Conservation (phyloP, 192 early-diverging fungal species). For the Coemansia sp. region DNA sequence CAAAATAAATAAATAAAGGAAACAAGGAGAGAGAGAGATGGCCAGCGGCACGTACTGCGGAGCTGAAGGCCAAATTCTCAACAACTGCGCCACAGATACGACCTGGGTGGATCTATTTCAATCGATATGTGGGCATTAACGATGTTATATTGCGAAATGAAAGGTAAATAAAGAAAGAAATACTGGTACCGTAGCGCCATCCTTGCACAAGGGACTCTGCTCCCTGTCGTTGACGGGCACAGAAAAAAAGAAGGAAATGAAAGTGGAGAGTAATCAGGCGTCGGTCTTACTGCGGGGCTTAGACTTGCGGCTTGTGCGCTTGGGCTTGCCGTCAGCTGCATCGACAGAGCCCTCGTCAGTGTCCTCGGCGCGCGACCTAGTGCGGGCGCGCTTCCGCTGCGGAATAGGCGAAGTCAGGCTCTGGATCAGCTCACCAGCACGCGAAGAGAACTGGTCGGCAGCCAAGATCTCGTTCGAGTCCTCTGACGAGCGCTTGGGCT, state of each 20-base stretch:
- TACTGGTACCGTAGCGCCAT: neutral
- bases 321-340: constrained; percentile 28
- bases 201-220: neutral
- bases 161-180: neutral
- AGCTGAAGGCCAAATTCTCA: too few relatives aligned
- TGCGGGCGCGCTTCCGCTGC: constrained; percentile 36
- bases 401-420: constrained; percentile 50
- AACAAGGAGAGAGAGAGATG: neutral
- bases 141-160: neutral
- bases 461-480: constrained; percentile 4
- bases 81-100: too few relatives aligned
- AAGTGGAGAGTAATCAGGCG: constrained; percentile 5
- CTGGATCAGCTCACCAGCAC: constrained; percentile 41
- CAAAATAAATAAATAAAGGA: neutral
- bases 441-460: constrained; percentile 40
- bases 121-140: too few relatives aligned
- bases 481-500: constrained; percentile 30
- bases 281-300: constrained; percentile 32
- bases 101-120: too few relatives aligned
- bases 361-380: constrained; percentile 36
- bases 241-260: constrained; percentile 1
- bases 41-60: too few relatives aligned
- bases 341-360: constrained; percentile 29
- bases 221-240: neutral
- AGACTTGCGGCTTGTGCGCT: constrained; percentile 46